Evolutionary conservation across 2,329 filamentous ascomycete genomes (phyloP).

Genomic region (Helotiales sp.): DNA sequence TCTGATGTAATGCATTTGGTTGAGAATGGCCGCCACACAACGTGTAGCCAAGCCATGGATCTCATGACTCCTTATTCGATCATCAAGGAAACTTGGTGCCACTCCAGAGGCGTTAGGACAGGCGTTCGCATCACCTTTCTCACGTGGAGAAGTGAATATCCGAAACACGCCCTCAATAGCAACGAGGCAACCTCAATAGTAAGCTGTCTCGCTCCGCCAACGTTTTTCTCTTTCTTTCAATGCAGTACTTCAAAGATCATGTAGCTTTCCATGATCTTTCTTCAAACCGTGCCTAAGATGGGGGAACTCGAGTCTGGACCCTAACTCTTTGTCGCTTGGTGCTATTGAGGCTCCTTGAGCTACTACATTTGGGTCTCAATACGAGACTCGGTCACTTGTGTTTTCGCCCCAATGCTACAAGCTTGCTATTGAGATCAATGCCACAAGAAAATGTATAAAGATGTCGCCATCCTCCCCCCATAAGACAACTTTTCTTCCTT

Average conservation of each 20-base stretch:
- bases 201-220: background rate
- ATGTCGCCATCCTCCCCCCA: background rate
- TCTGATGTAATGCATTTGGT: background rate
- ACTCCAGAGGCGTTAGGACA: background rate
- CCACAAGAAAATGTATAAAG: constrained; percentile 13
- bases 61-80: background rate
- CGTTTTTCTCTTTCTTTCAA: background rate
- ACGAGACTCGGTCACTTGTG: constrained; percentile 4
- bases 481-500: constrained; percentile 3
- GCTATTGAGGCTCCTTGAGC: background rate
- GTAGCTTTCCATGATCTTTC: background rate
- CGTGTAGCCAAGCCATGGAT: background rate
- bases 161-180: constrained; percentile 8
- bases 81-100: background rate
- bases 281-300: background rate
- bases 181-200: constrained; percentile 13
- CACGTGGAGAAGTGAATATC: background rate
- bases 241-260: background rate
- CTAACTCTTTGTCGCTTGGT: constrained; percentile 13
- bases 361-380: constrained; percentile 24
- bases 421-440: constrained; percentile 12
- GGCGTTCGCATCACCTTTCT: background rate
- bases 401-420: constrained; percentile 2
- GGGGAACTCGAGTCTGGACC: background rate
- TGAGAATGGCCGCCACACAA: background rate